Evolutionary conservation across 768 basidiomycete genomes (phyloP).

Genomic region (Lactarius evosmus): DNA sequence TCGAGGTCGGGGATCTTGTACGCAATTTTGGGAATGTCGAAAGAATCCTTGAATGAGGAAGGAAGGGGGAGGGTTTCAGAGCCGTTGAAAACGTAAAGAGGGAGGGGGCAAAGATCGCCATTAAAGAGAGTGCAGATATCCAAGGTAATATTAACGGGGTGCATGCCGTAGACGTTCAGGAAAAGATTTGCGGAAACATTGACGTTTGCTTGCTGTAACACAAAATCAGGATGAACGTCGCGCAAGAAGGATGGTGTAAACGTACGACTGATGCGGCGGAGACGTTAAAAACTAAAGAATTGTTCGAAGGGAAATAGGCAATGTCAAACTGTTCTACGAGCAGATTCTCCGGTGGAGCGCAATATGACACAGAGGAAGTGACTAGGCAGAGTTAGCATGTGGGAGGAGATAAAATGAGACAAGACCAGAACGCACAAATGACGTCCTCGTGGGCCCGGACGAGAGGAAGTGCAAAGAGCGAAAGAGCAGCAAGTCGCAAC

Average conservation of each 20-base stretch:
- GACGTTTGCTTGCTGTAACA: constrained; percentile 60
- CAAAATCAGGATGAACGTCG: constrained; percentile 25
- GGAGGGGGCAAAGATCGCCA: constrained; percentile 82
- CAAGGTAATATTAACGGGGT: constrained; percentile 78
- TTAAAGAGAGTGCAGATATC: constrained; percentile 76
- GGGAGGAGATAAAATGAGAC: constrained; percentile 3
- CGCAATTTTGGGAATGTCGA: constrained; percentile 71
- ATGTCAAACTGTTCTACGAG: constrained; percentile 78
- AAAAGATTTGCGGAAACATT: constrained; percentile 80
- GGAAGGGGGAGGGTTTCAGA: constrained; percentile 67
- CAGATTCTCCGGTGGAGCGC: constrained; percentile 72
- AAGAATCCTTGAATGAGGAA: constrained; percentile 50
- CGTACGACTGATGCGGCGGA: constrained; percentile 83
- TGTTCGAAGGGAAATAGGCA: constrained; percentile 63
- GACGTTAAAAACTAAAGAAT: constrained; percentile 79
- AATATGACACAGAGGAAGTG: constrained; percentile 87
- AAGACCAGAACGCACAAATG: constrained; percentile 50
- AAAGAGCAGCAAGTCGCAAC: constrained; percentile 54
- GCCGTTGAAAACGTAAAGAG: constrained; percentile 84
- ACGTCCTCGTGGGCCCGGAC: constrained; percentile 51
- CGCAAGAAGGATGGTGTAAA: constrained; percentile 29
- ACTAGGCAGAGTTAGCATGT: constrained; percentile 42
- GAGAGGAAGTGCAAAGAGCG: constrained; percentile 40
- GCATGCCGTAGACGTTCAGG: constrained; percentile 85
- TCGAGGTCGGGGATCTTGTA: constrained; percentile 90